These are phyloP conservation scores for Cladosporium velox DNA, from an alignment of 2,329 filamentous ascomycete genomes.

Conservation along the genomic window DNA sequence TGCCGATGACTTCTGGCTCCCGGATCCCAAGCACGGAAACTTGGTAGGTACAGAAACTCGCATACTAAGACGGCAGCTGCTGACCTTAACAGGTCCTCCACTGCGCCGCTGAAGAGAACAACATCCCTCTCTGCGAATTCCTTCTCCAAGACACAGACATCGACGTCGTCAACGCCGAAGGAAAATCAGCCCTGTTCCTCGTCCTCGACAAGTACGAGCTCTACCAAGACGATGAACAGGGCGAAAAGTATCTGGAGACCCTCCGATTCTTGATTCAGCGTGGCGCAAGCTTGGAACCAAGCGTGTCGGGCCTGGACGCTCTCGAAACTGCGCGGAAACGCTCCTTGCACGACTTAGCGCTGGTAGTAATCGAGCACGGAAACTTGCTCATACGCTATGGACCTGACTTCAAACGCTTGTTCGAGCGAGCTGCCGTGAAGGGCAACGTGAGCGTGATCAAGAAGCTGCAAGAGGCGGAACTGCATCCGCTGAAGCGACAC, in stretches of 20 bases:
- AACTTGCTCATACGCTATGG: not conserved
- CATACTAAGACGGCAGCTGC: not conserved
- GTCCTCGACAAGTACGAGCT: not conserved
- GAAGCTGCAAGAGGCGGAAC: not conserved
- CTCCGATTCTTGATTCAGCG: not conserved
- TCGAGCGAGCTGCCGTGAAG: not conserved
- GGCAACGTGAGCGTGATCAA: not conserved
- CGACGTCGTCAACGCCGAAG: not conserved
- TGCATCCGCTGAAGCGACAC: not conserved
- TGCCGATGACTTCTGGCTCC: not conserved
- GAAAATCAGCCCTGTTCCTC: not conserved
- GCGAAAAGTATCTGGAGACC: not conserved
- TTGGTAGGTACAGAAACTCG: not conserved
- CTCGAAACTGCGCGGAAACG: not conserved
- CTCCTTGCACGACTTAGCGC: not conserved
- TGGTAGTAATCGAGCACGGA: not conserved
- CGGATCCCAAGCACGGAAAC: not conserved
- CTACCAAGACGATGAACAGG: not conserved
- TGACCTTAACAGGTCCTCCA: not conserved
- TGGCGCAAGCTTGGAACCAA: not conserved
- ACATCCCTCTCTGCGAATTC: not conserved
- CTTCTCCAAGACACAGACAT: not conserved
- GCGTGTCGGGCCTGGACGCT: not conserved
- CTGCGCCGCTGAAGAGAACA: constrained; percentile 1
- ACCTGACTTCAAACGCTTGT: not conserved